Conservation (phyloP, 192 early-diverging fungal genomes). For the Dimargaris xerosporica region DNA sequence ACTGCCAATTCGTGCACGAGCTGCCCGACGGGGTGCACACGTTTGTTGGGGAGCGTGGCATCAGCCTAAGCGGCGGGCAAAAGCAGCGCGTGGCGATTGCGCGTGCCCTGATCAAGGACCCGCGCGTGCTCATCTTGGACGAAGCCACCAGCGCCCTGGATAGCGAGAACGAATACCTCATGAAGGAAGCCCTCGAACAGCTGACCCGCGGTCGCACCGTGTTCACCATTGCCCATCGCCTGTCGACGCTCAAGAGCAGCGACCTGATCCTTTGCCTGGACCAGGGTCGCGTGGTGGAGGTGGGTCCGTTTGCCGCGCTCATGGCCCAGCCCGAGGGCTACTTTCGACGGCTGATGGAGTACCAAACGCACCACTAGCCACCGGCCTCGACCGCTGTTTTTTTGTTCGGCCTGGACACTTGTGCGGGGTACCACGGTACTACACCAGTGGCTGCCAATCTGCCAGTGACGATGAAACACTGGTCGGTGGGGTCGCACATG, state of each 20-base stretch:
- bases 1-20: constrained; percentile 59
- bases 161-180: constrained; percentile 56
- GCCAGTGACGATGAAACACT: no score
- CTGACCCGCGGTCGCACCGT: constrained; percentile 66
- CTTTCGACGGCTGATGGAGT: constrained; percentile 26
- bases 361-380: constrained; percentile 17
- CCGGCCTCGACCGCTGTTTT: not conserved
- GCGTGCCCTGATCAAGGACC: constrained; percentile 76
- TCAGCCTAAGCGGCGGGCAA: constrained; percentile 80
- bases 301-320: constrained; percentile 65
- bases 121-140: constrained; percentile 72
- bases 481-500: no score
- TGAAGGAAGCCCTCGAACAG: constrained; percentile 70
- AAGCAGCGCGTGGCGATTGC: constrained; percentile 96
- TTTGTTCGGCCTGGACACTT: not conserved
- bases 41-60: constrained; percentile 68
- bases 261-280: constrained; percentile 76
- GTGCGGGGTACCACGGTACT: no score
- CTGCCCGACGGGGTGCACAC: constrained; percentile 75
- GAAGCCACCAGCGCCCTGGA: constrained; percentile 84
- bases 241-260: constrained; percentile 77
- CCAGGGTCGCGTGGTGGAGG: constrained; percentile 50
- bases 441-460: no score
- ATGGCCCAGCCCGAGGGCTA: constrained; percentile 36
- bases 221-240: constrained; percentile 79